Evolutionary conservation across 495 filamentous ascomycete species (phyloP).

Genomic region (Collariella sp.): DNA sequence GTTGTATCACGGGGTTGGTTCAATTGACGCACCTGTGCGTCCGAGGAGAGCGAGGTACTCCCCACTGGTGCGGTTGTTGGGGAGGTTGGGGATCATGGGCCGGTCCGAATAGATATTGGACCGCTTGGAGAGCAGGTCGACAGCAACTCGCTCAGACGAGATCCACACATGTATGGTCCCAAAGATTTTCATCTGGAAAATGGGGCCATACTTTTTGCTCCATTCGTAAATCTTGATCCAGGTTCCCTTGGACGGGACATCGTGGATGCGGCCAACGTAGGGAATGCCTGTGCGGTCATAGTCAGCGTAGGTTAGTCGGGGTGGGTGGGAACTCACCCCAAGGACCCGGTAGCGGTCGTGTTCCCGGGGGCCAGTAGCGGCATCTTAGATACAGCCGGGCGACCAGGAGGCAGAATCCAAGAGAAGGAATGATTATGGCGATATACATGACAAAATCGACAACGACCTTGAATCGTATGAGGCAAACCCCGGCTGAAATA

Average conservation of each 20-base stretch:
- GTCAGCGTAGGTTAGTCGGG: background rate
- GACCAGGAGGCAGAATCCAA: background rate
- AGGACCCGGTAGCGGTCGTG: constrained; percentile 15
- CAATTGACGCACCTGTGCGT: constrained; percentile 35
- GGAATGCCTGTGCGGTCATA: constrained; percentile 32
- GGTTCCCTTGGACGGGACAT: constrained; percentile 42
- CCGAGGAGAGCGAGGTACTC: constrained; percentile 49
- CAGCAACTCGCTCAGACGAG: constrained; percentile 46
- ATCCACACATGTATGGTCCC: constrained; percentile 52
- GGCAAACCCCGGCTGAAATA: no score
- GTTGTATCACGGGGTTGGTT: no score
- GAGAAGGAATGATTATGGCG: background rate
- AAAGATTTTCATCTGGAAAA: constrained; percentile 52
- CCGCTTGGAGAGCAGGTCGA: constrained; percentile 52
- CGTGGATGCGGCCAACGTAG: constrained; percentile 50
- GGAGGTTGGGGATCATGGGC: constrained; percentile 44
- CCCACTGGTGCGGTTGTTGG: constrained; percentile 47
- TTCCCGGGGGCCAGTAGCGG: constrained; percentile 4
- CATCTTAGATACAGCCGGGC: constrained; percentile 2
- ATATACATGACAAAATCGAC: background rate
- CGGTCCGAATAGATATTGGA: constrained; percentile 55
- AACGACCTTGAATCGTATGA: no score
- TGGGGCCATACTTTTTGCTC: constrained; percentile 53
- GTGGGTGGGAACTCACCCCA: background rate
- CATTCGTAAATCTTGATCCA: constrained; percentile 56